Evolutionary conservation across 805 yeast genomes (phyloP).

Genomic region (Pachysolen tannophilus): DNA sequence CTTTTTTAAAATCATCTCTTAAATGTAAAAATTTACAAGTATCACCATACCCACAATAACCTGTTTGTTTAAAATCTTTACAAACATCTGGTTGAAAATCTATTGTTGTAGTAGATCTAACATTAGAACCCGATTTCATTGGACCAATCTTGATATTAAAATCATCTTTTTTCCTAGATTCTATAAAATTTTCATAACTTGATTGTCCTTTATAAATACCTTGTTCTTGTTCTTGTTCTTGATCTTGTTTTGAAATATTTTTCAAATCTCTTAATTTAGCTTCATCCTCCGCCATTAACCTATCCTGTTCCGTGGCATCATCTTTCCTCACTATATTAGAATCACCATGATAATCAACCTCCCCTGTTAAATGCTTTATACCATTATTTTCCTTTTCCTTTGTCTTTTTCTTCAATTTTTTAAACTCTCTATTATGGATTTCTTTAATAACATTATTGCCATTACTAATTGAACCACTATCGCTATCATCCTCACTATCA

Average conservation of each 20-base stretch:
- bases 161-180: constrained; percentile 16
- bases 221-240: constrained; percentile 12
- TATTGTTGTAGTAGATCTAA: constrained; percentile 58
- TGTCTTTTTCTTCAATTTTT: too few species aligned
- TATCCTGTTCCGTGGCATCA: constrained; percentile 14
- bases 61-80: constrained; percentile 84
- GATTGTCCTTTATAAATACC: constrained; percentile 22
- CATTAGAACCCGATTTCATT: constrained; percentile 32
- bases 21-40: constrained; percentile 91
- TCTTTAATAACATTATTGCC: too few species aligned
- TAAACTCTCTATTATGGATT: too few species aligned
- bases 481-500: not conserved
- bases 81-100: constrained; percentile 95
- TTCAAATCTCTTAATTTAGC: constrained; percentile 5
- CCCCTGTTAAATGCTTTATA: too few species aligned
- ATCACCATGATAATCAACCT: not conserved
- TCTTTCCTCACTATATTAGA: too few species aligned
- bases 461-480: too few species aligned
- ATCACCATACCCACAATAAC: constrained; percentile 96
- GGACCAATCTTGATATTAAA: constrained; percentile 32
- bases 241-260: not conserved
- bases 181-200: constrained; percentile 18
- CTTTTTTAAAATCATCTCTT: constrained; percentile 75
- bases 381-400: too few species aligned
- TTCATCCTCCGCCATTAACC: constrained; percentile 16